Base-by-base conservation (phyloP, 108 stramenopile species). In the Parmales sp. region DNA sequence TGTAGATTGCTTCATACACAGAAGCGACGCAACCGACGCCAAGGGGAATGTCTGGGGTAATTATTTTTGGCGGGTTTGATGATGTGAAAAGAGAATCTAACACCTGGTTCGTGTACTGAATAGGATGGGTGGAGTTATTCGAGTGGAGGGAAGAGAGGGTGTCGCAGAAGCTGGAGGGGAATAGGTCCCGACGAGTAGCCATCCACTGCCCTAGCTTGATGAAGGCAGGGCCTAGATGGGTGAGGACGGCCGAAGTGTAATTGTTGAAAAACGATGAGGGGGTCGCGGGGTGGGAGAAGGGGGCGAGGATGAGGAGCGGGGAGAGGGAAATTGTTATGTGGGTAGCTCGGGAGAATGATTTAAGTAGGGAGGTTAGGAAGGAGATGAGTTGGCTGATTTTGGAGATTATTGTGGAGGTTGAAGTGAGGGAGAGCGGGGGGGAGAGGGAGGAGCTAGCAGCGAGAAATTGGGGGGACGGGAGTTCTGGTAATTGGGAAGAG, bases 1-100 rank as follows among this genome's bases (percentile, higher is more conserved):
- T 37, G 26, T 70, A 28, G 23, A 68, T 81, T 11, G 80, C 89
- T 41, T 68, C 72, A 74, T 93, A 87, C 0, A 93, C 92, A 74
- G 90, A 90, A n/a, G 92, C 92, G 7, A 86, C 92, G 43, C 86
- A 82, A 16, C 92, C 92, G 54, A 87, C 88, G 9, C 92, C 92
- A 73, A 34, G n/a, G n/a, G n/a, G n/a, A n/a, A n/a, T n/a, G n/a
- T n/a, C n/a, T n/a, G n/a, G n/a, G n/a, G n/a, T n/a, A n/a, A n/a
- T n/a, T n/a, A n/a, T n/a, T n/a, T n/a, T n/a, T n/a, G n/a, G n/a
- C n/a, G n/a, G n/a, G n/a, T n/a, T n/a, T n/a, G n/a, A n/a, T n/a
- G n/a, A n/a, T n/a, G n/a, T n/a, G n/a, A n/a, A n/a, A n/a, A n/a
- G 13, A 60, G 3, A 0, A 60, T 29, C 54, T 8, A 16, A 43